phyloP scores from a whole-genome alignment of 768 basidiomycete species.

The Collybia sp. region DNA sequence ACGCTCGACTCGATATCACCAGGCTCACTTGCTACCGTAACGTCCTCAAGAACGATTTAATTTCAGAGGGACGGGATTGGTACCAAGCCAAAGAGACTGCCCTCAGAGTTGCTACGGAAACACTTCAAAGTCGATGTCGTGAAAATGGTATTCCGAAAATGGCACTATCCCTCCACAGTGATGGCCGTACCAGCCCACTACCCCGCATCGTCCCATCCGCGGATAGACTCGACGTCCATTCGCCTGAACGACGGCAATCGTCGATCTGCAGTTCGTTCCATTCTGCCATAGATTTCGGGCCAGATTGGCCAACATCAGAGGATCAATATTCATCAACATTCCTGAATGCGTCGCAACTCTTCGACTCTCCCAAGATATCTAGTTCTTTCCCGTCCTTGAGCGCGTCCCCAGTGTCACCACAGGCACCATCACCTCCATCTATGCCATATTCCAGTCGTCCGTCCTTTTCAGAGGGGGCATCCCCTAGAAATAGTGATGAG shows the following conservation, averaged over 20 bases:
- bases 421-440: neutral
- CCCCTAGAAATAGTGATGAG: slow-evolving; percentile 13
- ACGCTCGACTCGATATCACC: slow-evolving; percentile 67
- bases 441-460: slow-evolving; percentile 2
- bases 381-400: slow-evolving; percentile 23
- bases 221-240: slow-evolving; percentile 14
- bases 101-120: slow-evolving; percentile 66
- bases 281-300: slow-evolving; percentile 56
- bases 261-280: slow-evolving; percentile 59
- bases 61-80: slow-evolving; percentile 64
- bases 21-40: slow-evolving; percentile 72
- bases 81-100: slow-evolving; percentile 65
- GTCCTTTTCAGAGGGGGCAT: slow-evolving; percentile 1
- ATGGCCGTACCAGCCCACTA: slow-evolving; percentile 3
- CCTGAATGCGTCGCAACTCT: slow-evolving; percentile 22
- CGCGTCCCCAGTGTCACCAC: slow-evolving; percentile 3
- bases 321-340: slow-evolving; percentile 27
- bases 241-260: slow-evolving; percentile 35
- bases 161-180: slow-evolving; percentile 29
- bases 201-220: neutral
- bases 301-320: slow-evolving; percentile 43
- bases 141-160: slow-evolving; percentile 29
- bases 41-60: slow-evolving; percentile 72
- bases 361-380: slow-evolving; percentile 30
- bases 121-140: slow-evolving; percentile 40